Conservation (phyloP, 1,284 basidiomycete genomes). For the Melampsora americana region DNA sequence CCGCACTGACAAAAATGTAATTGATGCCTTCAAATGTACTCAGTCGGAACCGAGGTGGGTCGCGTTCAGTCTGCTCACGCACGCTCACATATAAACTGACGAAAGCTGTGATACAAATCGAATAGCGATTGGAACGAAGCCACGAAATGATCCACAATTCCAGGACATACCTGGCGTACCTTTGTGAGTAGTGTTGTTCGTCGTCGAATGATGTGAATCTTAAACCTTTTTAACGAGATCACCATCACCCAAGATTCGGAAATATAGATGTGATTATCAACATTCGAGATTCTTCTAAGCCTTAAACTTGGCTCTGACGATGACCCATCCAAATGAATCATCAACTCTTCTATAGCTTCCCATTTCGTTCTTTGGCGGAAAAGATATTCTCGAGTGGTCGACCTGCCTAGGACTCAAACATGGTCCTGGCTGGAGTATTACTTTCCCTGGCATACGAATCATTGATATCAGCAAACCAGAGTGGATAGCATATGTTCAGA, state of each 20-base stretch:
- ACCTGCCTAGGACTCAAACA: conserved; percentile 5
- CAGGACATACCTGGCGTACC: conserved; percentile 17
- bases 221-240: background rate
- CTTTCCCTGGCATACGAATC: conserved; percentile 29
- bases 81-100: background rate
- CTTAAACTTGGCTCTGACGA: too few species aligned
- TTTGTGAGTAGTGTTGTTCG: background rate
- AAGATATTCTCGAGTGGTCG: background rate
- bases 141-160: conserved; percentile 1
- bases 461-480: conserved; percentile 44
- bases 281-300: background rate
- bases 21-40: background rate
- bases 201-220: background rate
- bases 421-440: conserved; percentile 20
- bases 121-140: conserved; percentile 21
- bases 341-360: background rate
- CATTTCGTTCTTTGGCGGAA: background rate
- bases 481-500: conserved; percentile 43
- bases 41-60: background rate
- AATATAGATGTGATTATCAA: background rate
- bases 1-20: background rate
- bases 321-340: background rate
- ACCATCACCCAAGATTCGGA: background rate
- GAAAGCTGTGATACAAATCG: background rate
- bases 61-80: background rate